Percentiles rank a stretch among this genome's conserved stretches.
Conservation (phyloP, 2,329 filamentous ascomycete genomes). For the Albophoma yamanashiensis region DNA sequence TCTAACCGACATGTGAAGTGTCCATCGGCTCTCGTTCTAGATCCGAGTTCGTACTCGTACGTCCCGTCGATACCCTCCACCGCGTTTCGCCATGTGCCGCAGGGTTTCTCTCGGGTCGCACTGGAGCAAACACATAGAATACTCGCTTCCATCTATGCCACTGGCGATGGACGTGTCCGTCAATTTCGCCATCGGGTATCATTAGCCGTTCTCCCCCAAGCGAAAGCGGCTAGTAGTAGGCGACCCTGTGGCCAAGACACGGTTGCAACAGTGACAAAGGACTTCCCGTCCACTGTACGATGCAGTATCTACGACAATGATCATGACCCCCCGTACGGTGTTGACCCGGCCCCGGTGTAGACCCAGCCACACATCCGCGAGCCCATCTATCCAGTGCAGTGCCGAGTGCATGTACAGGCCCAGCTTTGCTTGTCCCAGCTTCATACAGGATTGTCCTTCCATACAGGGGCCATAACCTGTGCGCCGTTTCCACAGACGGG, state of each 20-base stretch:
- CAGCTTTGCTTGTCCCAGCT: neutral
- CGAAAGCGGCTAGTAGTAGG: neutral
- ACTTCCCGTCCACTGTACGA: neutral
- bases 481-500: neutral
- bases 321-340: neutral
- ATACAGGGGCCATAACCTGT: neutral
- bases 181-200: neutral
- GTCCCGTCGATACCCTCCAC: neutral
- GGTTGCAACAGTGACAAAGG: neutral
- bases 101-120: neutral
- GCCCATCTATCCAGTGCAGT: neutral
- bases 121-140: neutral
- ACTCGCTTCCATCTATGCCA: neutral
- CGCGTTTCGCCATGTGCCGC: neutral
- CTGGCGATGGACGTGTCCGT: neutral
- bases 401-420: neutral
- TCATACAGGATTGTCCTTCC: neutral
- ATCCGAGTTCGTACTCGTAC: neutral
- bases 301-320: neutral
- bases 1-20: neutral
- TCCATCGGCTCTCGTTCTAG: neutral
- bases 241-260: neutral
- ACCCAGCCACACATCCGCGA: neutral
- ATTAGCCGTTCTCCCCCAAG: neutral
- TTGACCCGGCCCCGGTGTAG: too few relatives aligned